phyloP scores from a whole-genome alignment of 441 rosid species.

The Syzygium syzygioides region DNA sequence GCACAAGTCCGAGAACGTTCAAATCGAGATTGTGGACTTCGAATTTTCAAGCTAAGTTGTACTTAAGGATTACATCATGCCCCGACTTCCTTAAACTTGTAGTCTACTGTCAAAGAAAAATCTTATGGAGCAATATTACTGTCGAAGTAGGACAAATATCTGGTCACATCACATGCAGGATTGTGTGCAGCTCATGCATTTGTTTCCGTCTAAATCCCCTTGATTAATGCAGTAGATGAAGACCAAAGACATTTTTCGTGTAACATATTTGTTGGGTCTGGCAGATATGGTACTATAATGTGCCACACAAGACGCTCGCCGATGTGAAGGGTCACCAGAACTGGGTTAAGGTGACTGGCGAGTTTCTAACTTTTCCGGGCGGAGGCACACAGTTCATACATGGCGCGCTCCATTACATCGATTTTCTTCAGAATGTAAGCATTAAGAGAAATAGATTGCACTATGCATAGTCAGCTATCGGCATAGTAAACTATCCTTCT shows the following conservation, averaged over 20 bases:
- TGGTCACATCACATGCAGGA: neutral
- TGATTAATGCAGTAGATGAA: neutral
- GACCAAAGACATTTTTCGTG: neutral
- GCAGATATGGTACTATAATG: conserved; percentile 95
- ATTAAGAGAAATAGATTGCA: neutral
- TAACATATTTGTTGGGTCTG: neutral
- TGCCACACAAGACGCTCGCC: conserved; percentile 73
- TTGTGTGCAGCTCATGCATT: neutral
- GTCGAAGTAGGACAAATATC: neutral
- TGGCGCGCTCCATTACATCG: conserved; percentile 88
- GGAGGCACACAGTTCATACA: conserved; percentile 97
- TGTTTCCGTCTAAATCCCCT: neutral
- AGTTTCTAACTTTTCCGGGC: conserved; percentile 89
- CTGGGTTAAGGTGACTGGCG: conserved; percentile 91
- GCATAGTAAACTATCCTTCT: neutral
- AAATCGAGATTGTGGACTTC: neutral
- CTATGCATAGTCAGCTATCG: neutral
- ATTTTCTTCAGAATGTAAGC: conserved; percentile 57
- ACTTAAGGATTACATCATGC: neutral
- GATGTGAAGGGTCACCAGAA: conserved; percentile 92
- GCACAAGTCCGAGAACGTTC: neutral
- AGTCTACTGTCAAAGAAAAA: neutral
- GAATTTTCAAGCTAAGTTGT: neutral
- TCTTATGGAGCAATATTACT: neutral
- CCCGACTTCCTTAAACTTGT: neutral